A percentile compares a stretch with the other conserved stretches of the same genome.
Conservation (phyloP, 345 rosid species). For the Gossypium rotundifolium region DNA sequence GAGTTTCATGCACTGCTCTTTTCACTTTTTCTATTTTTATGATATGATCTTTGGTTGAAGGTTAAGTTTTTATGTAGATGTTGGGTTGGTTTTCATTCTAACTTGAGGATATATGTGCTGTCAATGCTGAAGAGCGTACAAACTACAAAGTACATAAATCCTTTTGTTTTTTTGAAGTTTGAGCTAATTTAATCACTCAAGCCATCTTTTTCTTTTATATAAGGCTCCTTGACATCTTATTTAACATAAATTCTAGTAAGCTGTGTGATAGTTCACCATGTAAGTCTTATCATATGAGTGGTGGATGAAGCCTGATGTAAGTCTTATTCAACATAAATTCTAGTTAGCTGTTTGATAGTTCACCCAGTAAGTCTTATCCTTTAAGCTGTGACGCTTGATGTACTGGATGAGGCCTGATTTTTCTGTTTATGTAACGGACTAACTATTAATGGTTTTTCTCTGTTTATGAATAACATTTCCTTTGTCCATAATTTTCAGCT, state of each 20-base stretch:
- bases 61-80: background rate
- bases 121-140: background rate
- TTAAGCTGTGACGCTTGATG: background rate
- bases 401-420: constrained; percentile 9
- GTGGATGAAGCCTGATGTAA: constrained; percentile 2
- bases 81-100: background rate
- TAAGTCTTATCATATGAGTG: background rate
- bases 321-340: background rate
- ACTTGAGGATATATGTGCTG: background rate
- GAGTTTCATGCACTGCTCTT: background rate
- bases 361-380: background rate
- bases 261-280: background rate
- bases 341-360: background rate
- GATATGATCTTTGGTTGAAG: background rate
- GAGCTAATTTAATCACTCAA: background rate
- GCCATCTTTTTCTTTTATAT: background rate
- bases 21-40: background rate
- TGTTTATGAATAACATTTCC: background rate
- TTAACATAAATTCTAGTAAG: background rate
- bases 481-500: constrained; percentile 19
- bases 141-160: background rate
- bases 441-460: background rate
- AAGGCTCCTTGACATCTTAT: background rate
- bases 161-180: background rate
- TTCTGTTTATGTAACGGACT: background rate